Conservation (phyloP, 805 yeast genomes). For the Cyberlindnera maclurae region DNA sequence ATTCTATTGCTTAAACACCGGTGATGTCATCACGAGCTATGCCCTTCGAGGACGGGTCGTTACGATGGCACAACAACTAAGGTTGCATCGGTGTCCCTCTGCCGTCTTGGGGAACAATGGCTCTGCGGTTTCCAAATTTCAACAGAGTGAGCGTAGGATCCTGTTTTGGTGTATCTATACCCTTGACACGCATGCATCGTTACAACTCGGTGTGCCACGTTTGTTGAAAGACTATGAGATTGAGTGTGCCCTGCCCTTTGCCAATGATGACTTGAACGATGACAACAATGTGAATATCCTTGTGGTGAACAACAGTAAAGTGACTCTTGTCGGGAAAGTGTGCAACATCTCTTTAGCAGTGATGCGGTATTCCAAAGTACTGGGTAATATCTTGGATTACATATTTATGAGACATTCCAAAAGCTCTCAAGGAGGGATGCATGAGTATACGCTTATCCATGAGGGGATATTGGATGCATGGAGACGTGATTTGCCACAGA, state of each 20-base stretch:
- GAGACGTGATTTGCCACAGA: constrained; percentile 62
- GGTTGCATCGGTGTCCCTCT: constrained; percentile 82
- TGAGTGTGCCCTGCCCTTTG: constrained; percentile 79
- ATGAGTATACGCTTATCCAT: constrained; percentile 31
- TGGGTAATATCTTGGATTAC: constrained; percentile 67
- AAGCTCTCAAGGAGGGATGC: constrained; percentile 11
- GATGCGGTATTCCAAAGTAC: constrained; percentile 63
- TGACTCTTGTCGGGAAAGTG: constrained; percentile 66
- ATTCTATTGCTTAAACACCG: constrained; percentile 63
- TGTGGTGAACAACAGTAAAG: constrained; percentile 49
- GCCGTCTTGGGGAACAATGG: constrained; percentile 69
- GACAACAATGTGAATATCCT: constrained; percentile 48
- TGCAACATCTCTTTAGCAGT: constrained; percentile 53
- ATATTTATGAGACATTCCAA: constrained; percentile 49
- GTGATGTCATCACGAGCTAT: constrained; percentile 69
- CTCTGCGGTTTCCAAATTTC: constrained; percentile 54
- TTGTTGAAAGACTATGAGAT: constrained; percentile 73
- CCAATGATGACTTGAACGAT: constrained; percentile 32
- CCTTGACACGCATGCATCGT: constrained; percentile 67
- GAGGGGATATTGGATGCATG: constrained; percentile 75
- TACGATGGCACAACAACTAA: constrained; percentile 78
- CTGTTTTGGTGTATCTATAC: constrained; percentile 80
- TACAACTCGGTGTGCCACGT: constrained; percentile 78
- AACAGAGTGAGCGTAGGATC: constrained; percentile 77
- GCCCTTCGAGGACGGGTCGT: constrained; percentile 68